phyloP scores from a whole-genome alignment of 2,329 filamentous ascomycete species.

The Aspergillus sp. region DNA sequence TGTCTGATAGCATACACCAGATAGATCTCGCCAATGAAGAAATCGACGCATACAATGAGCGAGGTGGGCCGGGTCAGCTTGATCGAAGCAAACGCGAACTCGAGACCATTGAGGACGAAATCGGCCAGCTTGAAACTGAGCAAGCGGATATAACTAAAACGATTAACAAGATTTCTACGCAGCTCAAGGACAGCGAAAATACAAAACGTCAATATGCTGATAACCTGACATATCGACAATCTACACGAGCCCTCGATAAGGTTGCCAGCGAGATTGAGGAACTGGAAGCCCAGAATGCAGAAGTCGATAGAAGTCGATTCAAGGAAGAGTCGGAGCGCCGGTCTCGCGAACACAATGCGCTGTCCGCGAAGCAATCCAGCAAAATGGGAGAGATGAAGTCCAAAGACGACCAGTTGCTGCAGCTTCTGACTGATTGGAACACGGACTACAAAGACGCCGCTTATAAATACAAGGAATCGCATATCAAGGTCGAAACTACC shows the following conservation, averaged over 20 bases:
- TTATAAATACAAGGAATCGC: slow-evolving; percentile 76
- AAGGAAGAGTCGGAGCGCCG: slow-evolving; percentile 66
- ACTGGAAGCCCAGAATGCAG: slow-evolving; percentile 75
- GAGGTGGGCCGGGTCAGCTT: slow-evolving; percentile 72
- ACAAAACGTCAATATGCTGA: slow-evolving; percentile 85
- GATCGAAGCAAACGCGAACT: slow-evolving; percentile 69
- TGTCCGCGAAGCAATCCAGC: slow-evolving; percentile 70
- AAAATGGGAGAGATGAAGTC: slow-evolving; percentile 77
- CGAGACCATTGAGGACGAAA: slow-evolving; percentile 63
- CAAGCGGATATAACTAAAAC: slow-evolving; percentile 65
- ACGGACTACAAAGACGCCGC: slow-evolving; percentile 83
- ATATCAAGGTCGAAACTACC: slow-evolving; percentile 87
- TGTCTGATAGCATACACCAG: slow-evolving; percentile 74
- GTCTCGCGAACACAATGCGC: slow-evolving; percentile 66
- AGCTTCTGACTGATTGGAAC: slow-evolving; percentile 76
- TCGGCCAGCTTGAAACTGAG: slow-evolving; percentile 66
- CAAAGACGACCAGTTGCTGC: slow-evolving; percentile 76
- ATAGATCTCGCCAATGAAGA: slow-evolving; percentile 73
- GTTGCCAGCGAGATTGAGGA: slow-evolving; percentile 70
- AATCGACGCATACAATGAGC: slow-evolving; percentile 75
- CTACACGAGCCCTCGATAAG: slow-evolving; percentile 65
- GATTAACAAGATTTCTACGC: slow-evolving; percentile 74
- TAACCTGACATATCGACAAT: slow-evolving; percentile 82
- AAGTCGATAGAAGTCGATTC: slow-evolving; percentile 76
- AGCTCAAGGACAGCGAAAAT: slow-evolving; percentile 74